Conservation (phyloP, 73 alveolate species). For the Symbiodinium pilosum region DNA sequence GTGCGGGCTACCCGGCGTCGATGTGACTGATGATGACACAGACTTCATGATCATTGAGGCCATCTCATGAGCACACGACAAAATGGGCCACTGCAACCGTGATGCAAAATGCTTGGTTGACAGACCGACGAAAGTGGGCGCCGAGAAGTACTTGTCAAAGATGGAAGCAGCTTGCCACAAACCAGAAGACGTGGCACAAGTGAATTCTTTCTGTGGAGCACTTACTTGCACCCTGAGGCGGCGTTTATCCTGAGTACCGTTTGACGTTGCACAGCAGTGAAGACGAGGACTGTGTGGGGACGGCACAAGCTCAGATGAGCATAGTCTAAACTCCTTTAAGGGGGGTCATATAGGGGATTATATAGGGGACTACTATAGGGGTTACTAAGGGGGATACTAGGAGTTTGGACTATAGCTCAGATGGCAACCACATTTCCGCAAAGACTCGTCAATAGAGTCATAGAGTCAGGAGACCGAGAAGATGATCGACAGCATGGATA, state of each 20-base stretch:
- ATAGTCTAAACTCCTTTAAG: no score
- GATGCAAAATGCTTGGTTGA: no score
- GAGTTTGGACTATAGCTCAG: no score
- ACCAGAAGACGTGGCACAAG: neutral
- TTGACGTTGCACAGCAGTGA: conserved; percentile 13
- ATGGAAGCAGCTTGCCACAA: neutral
- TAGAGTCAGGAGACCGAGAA: neutral
- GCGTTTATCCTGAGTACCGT: conserved; percentile 60
- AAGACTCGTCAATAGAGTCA: no score
- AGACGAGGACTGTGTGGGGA: conserved; percentile 27
- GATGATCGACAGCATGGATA: conserved; percentile 1
- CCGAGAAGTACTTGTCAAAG: conserved; percentile 65
- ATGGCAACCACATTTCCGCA: no score
- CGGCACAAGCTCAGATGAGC: no score
- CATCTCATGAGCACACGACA: neutral
- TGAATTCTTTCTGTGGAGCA: no score
- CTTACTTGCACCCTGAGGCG: conserved; percentile 18
- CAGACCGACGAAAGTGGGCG: conserved; percentile 33
- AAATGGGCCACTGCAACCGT: no score
- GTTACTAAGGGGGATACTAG: no score
- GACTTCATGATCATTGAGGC: conserved; percentile 64
- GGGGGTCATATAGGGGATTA: no score
- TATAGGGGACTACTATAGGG: no score
- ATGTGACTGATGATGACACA: neutral
- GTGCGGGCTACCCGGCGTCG: conserved; percentile 71